Evolutionary conservation across 2,329 filamentous ascomycete species (phyloP).

Genomic region (Bipolaris gigantea): DNA sequence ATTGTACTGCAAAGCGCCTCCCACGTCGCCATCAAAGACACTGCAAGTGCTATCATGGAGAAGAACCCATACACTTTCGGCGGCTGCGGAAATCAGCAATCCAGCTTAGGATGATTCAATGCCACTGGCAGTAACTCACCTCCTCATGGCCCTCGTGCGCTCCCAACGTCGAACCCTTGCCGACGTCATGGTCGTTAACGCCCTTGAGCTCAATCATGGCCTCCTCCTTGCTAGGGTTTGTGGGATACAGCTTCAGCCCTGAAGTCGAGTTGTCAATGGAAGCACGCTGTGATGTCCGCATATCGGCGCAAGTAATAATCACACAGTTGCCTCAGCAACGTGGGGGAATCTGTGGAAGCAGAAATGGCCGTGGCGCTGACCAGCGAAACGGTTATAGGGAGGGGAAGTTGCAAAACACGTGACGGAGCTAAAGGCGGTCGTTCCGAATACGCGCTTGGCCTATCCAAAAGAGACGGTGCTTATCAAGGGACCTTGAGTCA

Average conservation of each 20-base stretch:
- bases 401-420: not conserved
- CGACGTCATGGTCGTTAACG: not conserved
- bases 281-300: not conserved
- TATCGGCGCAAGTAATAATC: not conserved
- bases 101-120: not conserved
- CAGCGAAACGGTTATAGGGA: not conserved
- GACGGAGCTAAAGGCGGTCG: not conserved
- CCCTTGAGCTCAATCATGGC: not conserved
- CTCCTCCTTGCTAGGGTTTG: not conserved
- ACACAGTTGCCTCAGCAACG: not conserved
- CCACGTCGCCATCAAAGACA: constrained; percentile 12
- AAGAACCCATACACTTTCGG: not conserved
- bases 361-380: not conserved
- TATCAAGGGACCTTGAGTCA: not conserved
- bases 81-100: constrained; percentile 10
- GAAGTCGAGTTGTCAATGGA: not conserved
- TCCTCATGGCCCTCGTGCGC: not conserved
- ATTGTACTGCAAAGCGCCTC: constrained; percentile 10
- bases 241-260: not conserved
- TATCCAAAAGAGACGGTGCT: not conserved
- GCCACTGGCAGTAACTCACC: not conserved
- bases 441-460: not conserved
- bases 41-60: constrained; percentile 5
- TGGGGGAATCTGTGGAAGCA: not conserved
- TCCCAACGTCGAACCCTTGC: not conserved